Evolutionary conservation across 1,284 basidiomycete species (phyloP).

Genomic region (Leccinum pachyderme): DNA sequence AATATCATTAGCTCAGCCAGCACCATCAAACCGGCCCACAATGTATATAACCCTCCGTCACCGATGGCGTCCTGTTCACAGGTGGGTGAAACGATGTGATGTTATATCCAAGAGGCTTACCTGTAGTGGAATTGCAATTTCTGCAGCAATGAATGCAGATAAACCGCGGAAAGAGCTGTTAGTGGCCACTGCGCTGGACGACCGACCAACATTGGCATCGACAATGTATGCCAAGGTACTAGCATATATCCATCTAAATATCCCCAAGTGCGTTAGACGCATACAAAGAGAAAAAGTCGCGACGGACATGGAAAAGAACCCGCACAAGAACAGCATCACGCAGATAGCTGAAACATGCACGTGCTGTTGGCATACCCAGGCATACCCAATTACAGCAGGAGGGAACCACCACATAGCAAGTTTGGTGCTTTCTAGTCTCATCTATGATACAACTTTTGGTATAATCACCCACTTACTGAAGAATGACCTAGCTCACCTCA

Average conservation of each 20-base stretch:
- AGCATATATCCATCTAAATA: slow-evolving; percentile 62
- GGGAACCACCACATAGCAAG: slow-evolving; percentile 56
- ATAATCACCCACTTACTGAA: neutral
- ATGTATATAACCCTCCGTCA: slow-evolving; percentile 61
- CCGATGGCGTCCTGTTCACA: slow-evolving; percentile 48
- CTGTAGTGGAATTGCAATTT: slow-evolving; percentile 53
- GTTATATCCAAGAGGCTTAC: neutral
- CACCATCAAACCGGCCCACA: slow-evolving; percentile 55
- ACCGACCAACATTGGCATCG: slow-evolving; percentile 74
- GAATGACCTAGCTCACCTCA: slow-evolving; percentile 48
- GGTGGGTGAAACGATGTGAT: neutral
- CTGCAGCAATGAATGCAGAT: slow-evolving; percentile 67
- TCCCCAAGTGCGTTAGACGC: slow-evolving; percentile 1
- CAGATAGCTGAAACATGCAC: slow-evolving; percentile 65
- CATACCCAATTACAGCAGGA: slow-evolving; percentile 64
- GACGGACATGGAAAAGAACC: slow-evolving; percentile 69
- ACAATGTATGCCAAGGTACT: slow-evolving; percentile 76
- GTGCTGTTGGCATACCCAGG: slow-evolving; percentile 71
- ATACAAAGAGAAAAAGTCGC: neutral
- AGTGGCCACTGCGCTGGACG: slow-evolving; percentile 66
- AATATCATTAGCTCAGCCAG: slow-evolving; percentile 42
- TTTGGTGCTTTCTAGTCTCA: slow-evolving; percentile 70
- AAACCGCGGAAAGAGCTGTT: slow-evolving; percentile 72
- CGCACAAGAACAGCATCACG: slow-evolving; percentile 61
- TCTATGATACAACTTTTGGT: slow-evolving; percentile 39